Base-by-base conservation (phyloP, 805 yeast species). In the Ogataea ganodermae region DNA sequence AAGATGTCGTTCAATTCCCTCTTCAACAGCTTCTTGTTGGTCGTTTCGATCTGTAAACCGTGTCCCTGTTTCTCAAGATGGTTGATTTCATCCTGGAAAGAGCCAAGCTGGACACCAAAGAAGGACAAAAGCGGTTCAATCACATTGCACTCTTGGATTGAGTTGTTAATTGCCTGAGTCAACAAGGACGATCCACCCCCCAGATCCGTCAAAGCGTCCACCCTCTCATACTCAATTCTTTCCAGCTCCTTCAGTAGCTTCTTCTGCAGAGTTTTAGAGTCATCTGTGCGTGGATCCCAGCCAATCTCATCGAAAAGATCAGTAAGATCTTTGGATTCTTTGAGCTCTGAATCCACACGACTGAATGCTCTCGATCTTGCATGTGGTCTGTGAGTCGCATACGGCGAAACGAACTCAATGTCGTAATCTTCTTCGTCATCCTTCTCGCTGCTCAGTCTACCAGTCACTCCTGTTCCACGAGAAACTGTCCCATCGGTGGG, bases 1-100 rank as follows among this genome's bases (percentile, higher is more conserved):
- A 90, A 67, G 38, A 90, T 73, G n/a, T 76, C 79, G 32, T 79
- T 78, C 45, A 90, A 73, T 50, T 88, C 90, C 39, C 76, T 79
- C 74, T 83, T 84, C 20, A 90, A 70, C n/a, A 75, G 63, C 58
- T 87, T 88, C 64, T 86, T 87, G 67, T 91, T 91, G 36, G 88
- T 82, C 4, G 92, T 80, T 55, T 83, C 84, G 6, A 91, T 84
- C 66, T 91, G 97, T 14, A 89, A 66, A 41, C 96, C 96, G 57
- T 85, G 81, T 2, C 91, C 83, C 60, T 84, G 86, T 28, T 74
- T 72, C 60, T 89, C 96, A 35, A 90, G 81, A 43, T 75, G 78
- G 38, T 79, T 76, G 42, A 91, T 80, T 50, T 86, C 92, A 3
- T 80, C 80, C 12, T 83, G 77, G 30, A 89, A 78, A 2, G 83